Percentiles rank a stretch among this genome's conserved stretches.
Conservation (phyloP, 2,329 filamentous ascomycete genomes). For the Xylariales sp. region DNA sequence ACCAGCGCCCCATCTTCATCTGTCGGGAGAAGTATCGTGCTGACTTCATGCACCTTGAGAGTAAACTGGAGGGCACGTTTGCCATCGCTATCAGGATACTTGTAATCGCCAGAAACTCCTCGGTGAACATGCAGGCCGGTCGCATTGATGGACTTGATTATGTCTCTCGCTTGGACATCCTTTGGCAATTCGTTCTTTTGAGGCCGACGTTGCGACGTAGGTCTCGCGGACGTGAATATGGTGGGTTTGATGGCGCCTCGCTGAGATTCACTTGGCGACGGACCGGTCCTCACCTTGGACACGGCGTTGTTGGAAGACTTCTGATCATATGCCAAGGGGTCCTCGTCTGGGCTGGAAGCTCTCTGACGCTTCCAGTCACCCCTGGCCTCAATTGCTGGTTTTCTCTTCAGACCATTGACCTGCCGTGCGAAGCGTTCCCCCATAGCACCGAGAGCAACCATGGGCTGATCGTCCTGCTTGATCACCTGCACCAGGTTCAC, state of each 20-base stretch:
- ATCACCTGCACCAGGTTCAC: not conserved
- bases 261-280: not conserved
- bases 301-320: not conserved
- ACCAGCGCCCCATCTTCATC: slow-evolving; percentile 13
- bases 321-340: not conserved
- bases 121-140: not conserved
- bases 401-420: not conserved
- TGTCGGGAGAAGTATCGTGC: slow-evolving; percentile 19
- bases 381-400: not conserved
- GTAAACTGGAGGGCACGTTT: slow-evolving; percentile 12
- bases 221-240: not conserved
- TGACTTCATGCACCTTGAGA: slow-evolving; percentile 17
- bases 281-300: not conserved
- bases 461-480: not conserved
- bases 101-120: not conserved
- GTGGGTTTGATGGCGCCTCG: not conserved
- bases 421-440: not conserved
- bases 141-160: not conserved
- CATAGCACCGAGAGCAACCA: too few species aligned
- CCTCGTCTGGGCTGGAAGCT: slow-evolving; percentile 6
- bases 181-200: not conserved
- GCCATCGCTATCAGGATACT: slow-evolving; percentile 14
- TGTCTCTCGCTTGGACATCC: not conserved
- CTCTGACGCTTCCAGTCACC: not conserved
- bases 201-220: not conserved